These are phyloP conservation scores for Trametes punicea DNA, from an alignment of 768 basidiomycete genomes.

Conservation along the genomic window DNA sequence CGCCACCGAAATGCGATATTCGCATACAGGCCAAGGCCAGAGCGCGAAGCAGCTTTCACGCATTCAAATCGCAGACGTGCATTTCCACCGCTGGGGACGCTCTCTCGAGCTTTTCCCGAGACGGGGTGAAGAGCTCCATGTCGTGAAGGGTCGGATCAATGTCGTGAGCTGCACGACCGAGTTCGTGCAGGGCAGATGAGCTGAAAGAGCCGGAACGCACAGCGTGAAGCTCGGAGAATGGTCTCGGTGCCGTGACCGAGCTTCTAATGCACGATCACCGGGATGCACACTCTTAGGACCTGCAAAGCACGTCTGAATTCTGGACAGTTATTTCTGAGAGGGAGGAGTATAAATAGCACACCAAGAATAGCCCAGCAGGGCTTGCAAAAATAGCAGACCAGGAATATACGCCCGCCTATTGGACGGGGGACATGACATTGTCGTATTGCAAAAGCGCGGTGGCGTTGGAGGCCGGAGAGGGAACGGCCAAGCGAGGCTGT, in stretches of 20 bases:
- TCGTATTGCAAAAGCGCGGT: background rate
- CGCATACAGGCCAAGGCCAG: no score
- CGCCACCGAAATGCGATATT: no score
- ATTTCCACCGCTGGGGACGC: no score
- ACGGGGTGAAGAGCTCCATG: no score
- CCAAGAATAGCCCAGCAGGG: background rate
- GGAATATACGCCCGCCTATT: background rate
- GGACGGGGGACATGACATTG: background rate
- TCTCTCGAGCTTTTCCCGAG: no score
- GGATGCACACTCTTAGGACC: background rate
- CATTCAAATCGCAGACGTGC: no score
- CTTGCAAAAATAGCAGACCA: constrained; percentile 1
- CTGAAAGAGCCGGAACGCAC: background rate
- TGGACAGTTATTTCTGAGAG: background rate
- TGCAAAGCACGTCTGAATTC: background rate
- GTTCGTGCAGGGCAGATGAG: background rate
- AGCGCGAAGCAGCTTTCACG: no score
- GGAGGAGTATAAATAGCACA: background rate
- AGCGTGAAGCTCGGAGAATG: background rate
- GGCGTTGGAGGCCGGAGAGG: constrained; percentile 10
- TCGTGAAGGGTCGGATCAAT: background rate
- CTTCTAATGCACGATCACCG: constrained; percentile 4
- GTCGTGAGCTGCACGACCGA: background rate
- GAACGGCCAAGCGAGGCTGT: background rate
- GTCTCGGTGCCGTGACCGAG: background rate